These are phyloP conservation scores for Pseudohalonectria lignicola DNA, from an alignment of 2,329 filamentous ascomycete species.

Conservation along the genomic window DNA sequence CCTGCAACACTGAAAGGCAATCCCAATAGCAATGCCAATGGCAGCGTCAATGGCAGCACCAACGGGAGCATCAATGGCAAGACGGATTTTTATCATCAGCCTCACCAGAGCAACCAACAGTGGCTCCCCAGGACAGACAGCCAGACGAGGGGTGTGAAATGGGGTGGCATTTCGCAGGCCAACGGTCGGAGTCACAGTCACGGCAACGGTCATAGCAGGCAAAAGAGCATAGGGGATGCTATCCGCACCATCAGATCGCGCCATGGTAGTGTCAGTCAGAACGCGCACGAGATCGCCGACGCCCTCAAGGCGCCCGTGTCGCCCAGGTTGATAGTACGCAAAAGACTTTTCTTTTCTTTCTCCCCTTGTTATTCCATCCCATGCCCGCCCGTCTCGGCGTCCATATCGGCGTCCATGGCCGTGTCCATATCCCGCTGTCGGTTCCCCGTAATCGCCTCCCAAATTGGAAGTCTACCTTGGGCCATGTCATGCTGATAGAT, in stretches of 20 bases:
- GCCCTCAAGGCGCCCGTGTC: conserved; percentile 85
- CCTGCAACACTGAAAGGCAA: conserved; percentile 17
- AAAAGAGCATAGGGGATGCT: conserved; percentile 87
- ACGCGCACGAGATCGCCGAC: conserved; percentile 86
- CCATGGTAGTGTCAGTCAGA: conserved; percentile 79
- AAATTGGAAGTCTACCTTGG: no score
- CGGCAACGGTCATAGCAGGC: conserved; percentile 45
- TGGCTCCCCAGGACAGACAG: conserved; percentile 52
- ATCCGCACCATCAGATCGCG: conserved; percentile 70
- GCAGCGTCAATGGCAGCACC: conserved; percentile 6
- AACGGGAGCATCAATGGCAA: not conserved
- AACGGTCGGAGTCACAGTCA: conserved; percentile 3
- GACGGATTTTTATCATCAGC: not conserved
- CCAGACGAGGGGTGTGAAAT: conserved; percentile 18
- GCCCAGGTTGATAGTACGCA: conserved; percentile 69
- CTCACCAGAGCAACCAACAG: no score
- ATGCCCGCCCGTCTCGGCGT: no score
- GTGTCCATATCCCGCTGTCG: no score
- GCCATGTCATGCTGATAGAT: no score
- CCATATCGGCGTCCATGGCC: no score
- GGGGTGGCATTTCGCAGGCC: conserved; percentile 11
- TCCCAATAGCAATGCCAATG: conserved; percentile 11
- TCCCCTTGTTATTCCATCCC: no score
- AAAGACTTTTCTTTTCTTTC: no score
- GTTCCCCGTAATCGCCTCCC: no score